Base-by-base conservation (phyloP, 2,329 filamentous ascomycete genomes). In the Shiraia sp. region DNA sequence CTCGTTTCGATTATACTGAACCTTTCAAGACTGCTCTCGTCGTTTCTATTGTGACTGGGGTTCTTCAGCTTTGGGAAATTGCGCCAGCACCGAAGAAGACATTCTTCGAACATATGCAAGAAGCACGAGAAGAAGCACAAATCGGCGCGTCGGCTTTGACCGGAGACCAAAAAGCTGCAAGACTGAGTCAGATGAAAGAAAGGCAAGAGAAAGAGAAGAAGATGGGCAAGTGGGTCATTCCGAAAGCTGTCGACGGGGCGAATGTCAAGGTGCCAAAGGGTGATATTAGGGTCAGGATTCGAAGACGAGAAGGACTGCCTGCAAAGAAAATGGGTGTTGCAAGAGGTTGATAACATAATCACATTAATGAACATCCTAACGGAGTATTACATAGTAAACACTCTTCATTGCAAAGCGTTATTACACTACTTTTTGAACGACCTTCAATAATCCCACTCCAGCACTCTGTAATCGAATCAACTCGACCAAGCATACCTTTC, bases 271-370 rank as follows among this genome's bases (percentile, higher is more conserved):
- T 73, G 42, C 81, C 81, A 8, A 71, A 63, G 31, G 69, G 69
- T 10, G 77, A 82, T 53, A 66, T 81, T 6, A 73, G 76, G 37
- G 81, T 82, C 3, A 76, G 75, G 60, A 70, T 86, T 37, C 75
- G 68, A 36, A 66, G 72, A 43, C 52, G 63, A 37, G 59, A 68
- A 44, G 55, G 49, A 16, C 36, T 55, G 27, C 51, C 51, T 26
- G 31, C 22, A 9, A 23, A 22, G 8, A 22, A 22, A 8, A 22
- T 22, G 19, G 19, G 19, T 22, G 19, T 22, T 22, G 19, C 8
- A 22, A 22, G 19, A 22, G 19, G 19, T 22, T 22, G 4, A 22
- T 22, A 22, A 8, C 19, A 22, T n/a, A n/a, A n/a, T n/a, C n/a
- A n/a, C n/a, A n/a, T n/a, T n/a, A n/a, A n/a, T n/a, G n/a, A n/a